Evolutionary conservation across 208 protist genomes (phyloP), one percentile per base, ranked within the genome.

Genomic region (Trypanosoma cruzi): DNA sequence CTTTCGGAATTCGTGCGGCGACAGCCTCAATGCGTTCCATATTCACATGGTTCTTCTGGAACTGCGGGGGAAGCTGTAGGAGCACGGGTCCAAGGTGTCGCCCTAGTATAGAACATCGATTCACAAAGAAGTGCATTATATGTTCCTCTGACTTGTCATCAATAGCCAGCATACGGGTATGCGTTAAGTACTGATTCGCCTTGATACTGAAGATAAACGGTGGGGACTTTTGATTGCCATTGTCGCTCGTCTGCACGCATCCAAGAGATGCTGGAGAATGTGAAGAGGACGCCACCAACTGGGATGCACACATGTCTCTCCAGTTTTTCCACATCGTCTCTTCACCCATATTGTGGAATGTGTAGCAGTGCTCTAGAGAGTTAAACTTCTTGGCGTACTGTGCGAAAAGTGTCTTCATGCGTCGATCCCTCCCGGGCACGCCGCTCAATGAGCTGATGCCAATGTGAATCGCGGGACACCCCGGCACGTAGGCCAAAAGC

Each of bases 321-420:
- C 88, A 94, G 40, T 46, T 66, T 20, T n/a, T 64, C 85, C 88
- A 94, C 55, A 76, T 75, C 0, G 50, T 53, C 28, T 68, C 60
- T 36, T 90, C 82, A 22, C 69, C 70, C 1, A 88, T 72, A 40
- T 75, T 79, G 71, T 94, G 85, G 57, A 81, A 94, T 14, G 85
- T 79, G 67, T 94, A 89, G 71, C 88, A 94, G 75, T 94, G 88
- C 71, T 91, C 88, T 11, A 94, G 82, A 61, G 75, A 86, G 70
- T 80, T 77, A 68, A 94, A 94, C 65, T 89, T 88, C 37, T 60
- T 74, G 0, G 68, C 56, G 59, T 94, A 94, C 53, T 77, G 71
- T 49, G 34, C 18, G 44, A 94, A 64, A 3, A 94, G 76, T 28
- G 68, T 79, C 31, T 58, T 64, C 85, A 94, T 91, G 52, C 68